Base-by-base conservation (phyloP, 257 asterid genomes). In the Parsonsia alboflavescens region DNA sequence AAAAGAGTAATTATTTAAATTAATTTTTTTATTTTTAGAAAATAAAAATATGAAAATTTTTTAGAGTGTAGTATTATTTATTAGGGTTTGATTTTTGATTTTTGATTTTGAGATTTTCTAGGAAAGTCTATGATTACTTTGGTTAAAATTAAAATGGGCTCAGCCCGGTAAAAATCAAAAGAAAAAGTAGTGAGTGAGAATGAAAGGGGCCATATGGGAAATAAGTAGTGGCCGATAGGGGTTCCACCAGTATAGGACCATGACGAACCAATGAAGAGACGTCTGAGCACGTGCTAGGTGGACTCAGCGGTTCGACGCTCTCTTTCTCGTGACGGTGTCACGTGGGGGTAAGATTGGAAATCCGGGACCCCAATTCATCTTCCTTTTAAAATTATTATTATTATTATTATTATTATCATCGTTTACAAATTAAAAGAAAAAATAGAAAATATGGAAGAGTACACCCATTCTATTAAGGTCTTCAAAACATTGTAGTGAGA, bases 261-360 rank as follows among this genome's bases (percentile, higher is more conserved):
- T 70, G 44, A 68, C 50, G 8, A 36, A 46, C 66, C 70, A 74
- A 28, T 75, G 64, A 70, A 46, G 65, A 39, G 79, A 73, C 81
- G 81, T 65, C 77, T 73, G 64, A 78, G 84, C 88, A 84, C 88
- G 88, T 84, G 86, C 70, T 66, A 17, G 21, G 28, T 61, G 26
- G 36, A 58, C 77, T 73, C 64, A 78, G 74, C 86, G 82, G 82
- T 77, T 83, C 75, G 83, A 75, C 83, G 79, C 79, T 75, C 76
- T 79, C 83, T 69, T 79, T 71, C 83, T 75, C 83, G 80, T 79
- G 83, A 79, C 71, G 67, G 70, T 63, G 63, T 82, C 88, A 84
- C 88, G 86, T 82, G 86, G 75, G 79, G 24, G 67, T 77, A 61
- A 33, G 75, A 19, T 58, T 64, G 66, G 56, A 39, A 73, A 56